A percentile compares a stretch with the other conserved stretches of the same genome.
Evolutionary conservation across 2,329 filamentous ascomycete species (phyloP).

Genomic region (Colletotrichum falcatum): DNA sequence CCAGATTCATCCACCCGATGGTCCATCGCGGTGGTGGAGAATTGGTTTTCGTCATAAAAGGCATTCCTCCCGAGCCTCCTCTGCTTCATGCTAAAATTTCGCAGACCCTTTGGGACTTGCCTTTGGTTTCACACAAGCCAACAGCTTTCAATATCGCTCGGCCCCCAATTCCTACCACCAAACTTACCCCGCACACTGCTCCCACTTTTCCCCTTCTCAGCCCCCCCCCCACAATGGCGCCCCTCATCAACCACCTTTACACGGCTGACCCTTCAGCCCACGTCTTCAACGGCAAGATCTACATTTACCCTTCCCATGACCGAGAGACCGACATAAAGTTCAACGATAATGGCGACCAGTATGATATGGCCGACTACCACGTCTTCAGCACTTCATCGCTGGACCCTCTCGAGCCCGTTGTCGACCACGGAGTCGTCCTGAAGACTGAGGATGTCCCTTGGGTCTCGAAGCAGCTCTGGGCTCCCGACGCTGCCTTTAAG

Average conservation of each 20-base stretch:
- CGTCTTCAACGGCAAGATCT: conserved; percentile 80
- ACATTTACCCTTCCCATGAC: conserved; percentile 86
- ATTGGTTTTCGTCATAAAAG: conserved; percentile 13
- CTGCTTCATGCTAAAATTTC: background rate
- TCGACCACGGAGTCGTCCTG: conserved; percentile 79
- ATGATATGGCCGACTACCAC: conserved; percentile 88
- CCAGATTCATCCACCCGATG: conserved; percentile 24
- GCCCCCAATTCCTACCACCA: conserved; percentile 16
- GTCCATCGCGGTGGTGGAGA: conserved; percentile 13
- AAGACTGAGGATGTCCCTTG: conserved; percentile 76
- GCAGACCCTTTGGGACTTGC: background rate
- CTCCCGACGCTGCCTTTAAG: conserved; percentile 78
- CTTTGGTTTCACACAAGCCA: background rate
- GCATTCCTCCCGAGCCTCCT: background rate
- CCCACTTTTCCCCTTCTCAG: background rate
- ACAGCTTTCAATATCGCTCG: background rate
- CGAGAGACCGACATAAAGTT: conserved; percentile 78
- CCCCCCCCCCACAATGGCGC: conserved; percentile 54
- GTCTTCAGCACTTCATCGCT: conserved; percentile 72
- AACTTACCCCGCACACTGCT: conserved; percentile 13
- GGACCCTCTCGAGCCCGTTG: conserved; percentile 69
- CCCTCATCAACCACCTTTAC: conserved; percentile 80
- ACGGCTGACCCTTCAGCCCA: conserved; percentile 85
- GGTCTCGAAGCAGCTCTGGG: conserved; percentile 85
- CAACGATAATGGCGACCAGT: conserved; percentile 89